These are phyloP conservation scores for Geotrichum bryndzae DNA, from an alignment of 1,139 yeast species.

Conservation along the genomic window DNA sequence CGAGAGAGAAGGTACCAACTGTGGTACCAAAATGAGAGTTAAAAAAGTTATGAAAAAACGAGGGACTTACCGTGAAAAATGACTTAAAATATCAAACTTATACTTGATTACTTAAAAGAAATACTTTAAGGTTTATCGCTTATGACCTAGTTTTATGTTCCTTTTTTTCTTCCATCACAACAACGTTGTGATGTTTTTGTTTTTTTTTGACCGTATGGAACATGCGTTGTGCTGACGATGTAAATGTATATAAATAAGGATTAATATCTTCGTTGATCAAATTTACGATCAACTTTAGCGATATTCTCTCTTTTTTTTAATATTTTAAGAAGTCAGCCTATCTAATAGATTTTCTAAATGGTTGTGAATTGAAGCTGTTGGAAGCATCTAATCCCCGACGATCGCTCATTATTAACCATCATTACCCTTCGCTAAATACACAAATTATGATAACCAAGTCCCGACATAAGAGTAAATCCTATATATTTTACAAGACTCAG, in stretches of 20 bases:
- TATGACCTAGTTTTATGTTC: background rate
- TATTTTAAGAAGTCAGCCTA: too few species aligned
- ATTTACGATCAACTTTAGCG: background rate
- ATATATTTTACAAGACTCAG: background rate
- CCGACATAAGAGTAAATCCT: background rate
- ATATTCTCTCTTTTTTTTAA: too few species aligned
- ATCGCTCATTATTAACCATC: too few species aligned
- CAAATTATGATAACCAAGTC: background rate
- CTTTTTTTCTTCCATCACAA: background rate
- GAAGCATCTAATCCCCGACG: too few species aligned
- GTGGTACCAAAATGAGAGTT: background rate
- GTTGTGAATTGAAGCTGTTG: too few species aligned
- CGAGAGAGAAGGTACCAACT: background rate
- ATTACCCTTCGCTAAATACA: background rate
- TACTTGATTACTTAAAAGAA: background rate
- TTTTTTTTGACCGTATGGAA: background rate
- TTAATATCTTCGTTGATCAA: too few species aligned
- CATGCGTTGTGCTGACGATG: background rate
- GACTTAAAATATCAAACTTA: background rate
- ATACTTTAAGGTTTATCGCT: background rate
- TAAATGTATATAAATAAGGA: background rate
- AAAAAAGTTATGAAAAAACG: background rate
- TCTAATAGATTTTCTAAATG: too few species aligned
- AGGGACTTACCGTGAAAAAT: background rate
- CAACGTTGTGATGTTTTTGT: background rate